Evolutionary conservation across 768 basidiomycete species (phyloP), one percentile per base, ranked within the genome.

Genomic region (Termitomyces sp.): DNA sequence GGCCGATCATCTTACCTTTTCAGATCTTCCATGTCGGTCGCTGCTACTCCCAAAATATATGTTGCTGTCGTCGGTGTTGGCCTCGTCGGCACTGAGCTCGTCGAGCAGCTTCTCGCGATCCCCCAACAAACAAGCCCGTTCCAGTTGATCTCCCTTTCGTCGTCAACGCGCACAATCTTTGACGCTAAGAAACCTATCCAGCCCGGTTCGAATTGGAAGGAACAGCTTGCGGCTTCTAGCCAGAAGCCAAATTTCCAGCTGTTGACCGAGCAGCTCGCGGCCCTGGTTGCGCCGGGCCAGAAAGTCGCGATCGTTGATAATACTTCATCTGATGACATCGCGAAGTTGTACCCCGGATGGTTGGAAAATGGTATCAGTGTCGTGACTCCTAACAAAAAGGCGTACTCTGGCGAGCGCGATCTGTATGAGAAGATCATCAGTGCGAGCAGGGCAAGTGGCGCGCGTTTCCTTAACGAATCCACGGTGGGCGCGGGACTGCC

Each of bases 361-460:
- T 74, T 98, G 45, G 74, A 76, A 51, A 81, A 81, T 4, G 94
- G 95, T 3, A 81, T 98, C 58, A 82, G 87, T 67, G 84, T 99
- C 64, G 85, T 96, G 47, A 99, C 97, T 1, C 96, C 97, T 16
- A 99, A 98, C 80, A 99, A 99, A 73, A 98, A 98, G 73, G 97
- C 90, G 0, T 93, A 87, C 68, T 95, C 93, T 15, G 87, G 88
- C 0, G 77, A 83, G 20, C 74, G 85, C 29, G 65, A 62, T 20
- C 74, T 97, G 37, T 98, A 89, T 68, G 74, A 88, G 52, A 70
- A 74, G 24, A 94, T 98, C 62, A 60, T 88, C 24, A 66, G 66
- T 5, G 83, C 90, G 3, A 83, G 82, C 60, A 70, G 74, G 56
- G 77, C 77, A 57, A 80, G 81, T 53, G 82, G 85, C 4, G 82